Conservation (phyloP, 805 yeast species). For the Kluyveromyces nonfermentans region DNA sequence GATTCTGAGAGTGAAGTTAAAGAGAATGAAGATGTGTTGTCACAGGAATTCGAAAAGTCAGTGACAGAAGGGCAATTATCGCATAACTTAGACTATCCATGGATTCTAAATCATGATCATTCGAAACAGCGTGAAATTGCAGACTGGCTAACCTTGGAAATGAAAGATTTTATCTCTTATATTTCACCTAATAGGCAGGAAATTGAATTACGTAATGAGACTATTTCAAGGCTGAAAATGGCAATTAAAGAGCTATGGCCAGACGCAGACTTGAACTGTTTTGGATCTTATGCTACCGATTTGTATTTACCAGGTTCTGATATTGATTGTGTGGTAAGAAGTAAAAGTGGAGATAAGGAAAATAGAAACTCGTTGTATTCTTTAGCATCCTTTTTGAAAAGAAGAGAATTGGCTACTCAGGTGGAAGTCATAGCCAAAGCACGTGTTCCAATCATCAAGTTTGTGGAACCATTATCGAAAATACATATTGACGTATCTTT, state of each 20-base stretch:
- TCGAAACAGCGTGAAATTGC: slow-evolving; percentile 67
- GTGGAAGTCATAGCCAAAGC: slow-evolving; percentile 85
- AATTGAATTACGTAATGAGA: slow-evolving; percentile 52
- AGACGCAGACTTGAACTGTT: slow-evolving; percentile 69
- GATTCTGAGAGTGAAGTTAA: slow-evolving; percentile 9
- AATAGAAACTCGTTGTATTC: slow-evolving; percentile 59
- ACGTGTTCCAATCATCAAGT: slow-evolving; percentile 89
- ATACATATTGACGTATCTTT: slow-evolving; percentile 86
- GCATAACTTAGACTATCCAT: slow-evolving; percentile 40
- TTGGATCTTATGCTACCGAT: slow-evolving; percentile 93
- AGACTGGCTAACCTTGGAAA: slow-evolving; percentile 81
- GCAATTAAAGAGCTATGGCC: slow-evolving; percentile 58
- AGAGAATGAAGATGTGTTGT: slow-evolving; percentile 1
- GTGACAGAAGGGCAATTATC: slow-evolving; percentile 5
- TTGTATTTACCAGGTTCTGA: slow-evolving; percentile 90
- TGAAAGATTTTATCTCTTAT: slow-evolving; percentile 73
- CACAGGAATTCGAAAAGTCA: background rate
- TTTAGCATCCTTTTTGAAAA: slow-evolving; percentile 59
- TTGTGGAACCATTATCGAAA: slow-evolving; percentile 59
- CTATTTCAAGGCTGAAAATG: slow-evolving; percentile 50
- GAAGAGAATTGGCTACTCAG: slow-evolving; percentile 50
- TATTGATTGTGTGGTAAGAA: slow-evolving; percentile 82
- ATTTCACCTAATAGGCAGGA: slow-evolving; percentile 78
- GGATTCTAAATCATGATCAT: slow-evolving; percentile 75
- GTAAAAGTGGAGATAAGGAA: slow-evolving; percentile 48